These are phyloP conservation scores for Fonsecaea pedrosoi DNA, from an alignment of 2,329 filamentous ascomycete genomes.

Conservation along the genomic window DNA sequence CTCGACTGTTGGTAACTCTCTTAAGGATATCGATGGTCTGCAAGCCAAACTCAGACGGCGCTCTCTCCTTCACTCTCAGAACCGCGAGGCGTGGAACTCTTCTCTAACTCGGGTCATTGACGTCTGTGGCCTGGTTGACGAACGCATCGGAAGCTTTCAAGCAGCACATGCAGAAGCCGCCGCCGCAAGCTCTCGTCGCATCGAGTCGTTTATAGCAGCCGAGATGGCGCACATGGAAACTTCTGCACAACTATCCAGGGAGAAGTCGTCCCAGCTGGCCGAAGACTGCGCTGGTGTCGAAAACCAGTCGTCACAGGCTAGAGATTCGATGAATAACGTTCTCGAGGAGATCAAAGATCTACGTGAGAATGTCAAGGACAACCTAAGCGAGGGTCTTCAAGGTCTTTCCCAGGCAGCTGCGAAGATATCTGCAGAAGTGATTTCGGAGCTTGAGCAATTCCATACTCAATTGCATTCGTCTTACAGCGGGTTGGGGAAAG, in stretches of 20 bases:
- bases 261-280: constrained; percentile 72
- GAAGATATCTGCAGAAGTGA: constrained; percentile 86
- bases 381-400: constrained; percentile 82
- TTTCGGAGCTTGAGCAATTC: constrained; percentile 83
- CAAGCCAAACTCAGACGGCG: constrained; percentile 86
- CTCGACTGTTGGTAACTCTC: constrained; percentile 76
- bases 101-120: constrained; percentile 77
- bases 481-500: constrained; percentile 80
- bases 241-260: constrained; percentile 73
- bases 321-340: constrained; percentile 86
- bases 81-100: constrained; percentile 77
- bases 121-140: constrained; percentile 78
- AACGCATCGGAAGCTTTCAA: constrained; percentile 74
- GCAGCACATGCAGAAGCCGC: constrained; percentile 75
- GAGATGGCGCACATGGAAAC: constrained; percentile 75
- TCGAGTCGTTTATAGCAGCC: constrained; percentile 76
- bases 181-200: constrained; percentile 69
- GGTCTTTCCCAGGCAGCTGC: constrained; percentile 83
- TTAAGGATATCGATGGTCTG: constrained; percentile 79
- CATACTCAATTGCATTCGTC: constrained; percentile 82
- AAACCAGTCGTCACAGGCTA: constrained; percentile 58
- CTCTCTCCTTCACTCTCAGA: constrained; percentile 80
- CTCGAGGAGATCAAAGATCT: constrained; percentile 91
- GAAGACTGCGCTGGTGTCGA: constrained; percentile 72
- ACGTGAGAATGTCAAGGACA: constrained; percentile 83